Evolutionary conservation across 805 yeast genomes (phyloP).

Genomic region (Saturnispora serradocipensis): DNA sequence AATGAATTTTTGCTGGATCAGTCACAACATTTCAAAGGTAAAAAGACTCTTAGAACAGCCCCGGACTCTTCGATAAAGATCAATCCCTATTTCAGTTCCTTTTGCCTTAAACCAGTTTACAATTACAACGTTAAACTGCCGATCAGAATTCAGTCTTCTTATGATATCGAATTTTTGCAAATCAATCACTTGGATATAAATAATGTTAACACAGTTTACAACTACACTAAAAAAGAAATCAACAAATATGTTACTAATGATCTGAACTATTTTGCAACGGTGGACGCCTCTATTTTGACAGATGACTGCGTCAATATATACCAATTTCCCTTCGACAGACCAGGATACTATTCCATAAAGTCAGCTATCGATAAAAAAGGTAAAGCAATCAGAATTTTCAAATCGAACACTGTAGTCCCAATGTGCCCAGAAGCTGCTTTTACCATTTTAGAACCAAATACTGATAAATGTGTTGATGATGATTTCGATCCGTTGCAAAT

Average conservation of each 20-base stretch:
- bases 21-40: conserved; percentile 70
- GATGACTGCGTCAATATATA: conserved; percentile 44
- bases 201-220: conserved; percentile 36
- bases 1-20: conserved; percentile 32
- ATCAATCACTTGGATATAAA: conserved; percentile 52
- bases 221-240: conserved; percentile 52
- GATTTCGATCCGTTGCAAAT: conserved; percentile 33
- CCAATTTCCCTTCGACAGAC: conserved; percentile 52
- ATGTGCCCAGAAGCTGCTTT: conserved; percentile 70
- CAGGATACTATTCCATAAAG: conserved; percentile 71
- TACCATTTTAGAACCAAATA: conserved; percentile 8
- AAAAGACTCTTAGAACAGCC: conserved; percentile 72
- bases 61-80: conserved; percentile 86
- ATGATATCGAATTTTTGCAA: conserved; percentile 59
- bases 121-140: conserved; percentile 44
- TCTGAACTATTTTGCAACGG: conserved; percentile 13
- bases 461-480: conserved; percentile 60
- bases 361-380: conserved; percentile 53
- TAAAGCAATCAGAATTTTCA: conserved; percentile 49
- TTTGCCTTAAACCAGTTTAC: conserved; percentile 43
- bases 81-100: conserved; percentile 61
- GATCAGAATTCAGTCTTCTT: conserved; percentile 70
- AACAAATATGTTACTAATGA: conserved; percentile 26
- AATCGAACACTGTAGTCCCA: conserved; percentile 57
- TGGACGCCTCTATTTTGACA: conserved; percentile 14